Evolutionary conservation across 305 asterid genomes (phyloP), one percentile per base, ranked within the genome.

Genomic region (Rubia balearica): DNA sequence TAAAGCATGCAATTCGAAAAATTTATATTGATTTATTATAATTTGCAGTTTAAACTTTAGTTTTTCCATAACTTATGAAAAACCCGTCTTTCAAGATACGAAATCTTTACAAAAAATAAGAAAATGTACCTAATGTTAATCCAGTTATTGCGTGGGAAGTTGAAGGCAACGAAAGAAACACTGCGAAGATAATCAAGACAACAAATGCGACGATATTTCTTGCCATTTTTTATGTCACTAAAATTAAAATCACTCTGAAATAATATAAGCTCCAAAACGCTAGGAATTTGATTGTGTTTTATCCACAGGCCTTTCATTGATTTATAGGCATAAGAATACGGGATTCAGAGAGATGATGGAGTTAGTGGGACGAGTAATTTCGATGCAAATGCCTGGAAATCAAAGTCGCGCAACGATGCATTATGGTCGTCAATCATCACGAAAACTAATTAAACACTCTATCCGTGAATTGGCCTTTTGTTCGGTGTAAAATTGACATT

Each of bases 61-160:
- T n/a, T n/a, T n/a, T n/a, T n/a, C n/a, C n/a, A n/a, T n/a, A n/a
- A n/a, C n/a, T n/a, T n/a, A n/a, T n/a, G n/a, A n/a, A n/a, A n/a
- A n/a, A n/a, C n/a, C n/a, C n/a, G n/a, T n/a, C n/a, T n/a, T n/a
- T n/a, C n/a, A n/a, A n/a, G n/a, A n/a, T n/a, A n/a, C n/a, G n/a
- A n/a, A n/a, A n/a, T n/a, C n/a, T n/a, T n/a, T n/a, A n/a, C n/a
- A n/a, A n/a, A n/a, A 33, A 6, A 16, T 14, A 1, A 2, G 24
- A 1, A 13, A 7, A 24, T 22, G 14, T 69, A 69, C 73, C 73
- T 53, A 12, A 36, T 8, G 67, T 61, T 61, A 61, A 36, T 61
- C 67, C 67, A 14, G 67, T 33, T 61, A 30, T 49, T 33, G 33
- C 72, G n/a, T 51, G 64, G 1, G 36, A n/a, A 51, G 72, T 17